Conservation (phyloP, 257 asterid species). For the Sherardia arvensis region DNA sequence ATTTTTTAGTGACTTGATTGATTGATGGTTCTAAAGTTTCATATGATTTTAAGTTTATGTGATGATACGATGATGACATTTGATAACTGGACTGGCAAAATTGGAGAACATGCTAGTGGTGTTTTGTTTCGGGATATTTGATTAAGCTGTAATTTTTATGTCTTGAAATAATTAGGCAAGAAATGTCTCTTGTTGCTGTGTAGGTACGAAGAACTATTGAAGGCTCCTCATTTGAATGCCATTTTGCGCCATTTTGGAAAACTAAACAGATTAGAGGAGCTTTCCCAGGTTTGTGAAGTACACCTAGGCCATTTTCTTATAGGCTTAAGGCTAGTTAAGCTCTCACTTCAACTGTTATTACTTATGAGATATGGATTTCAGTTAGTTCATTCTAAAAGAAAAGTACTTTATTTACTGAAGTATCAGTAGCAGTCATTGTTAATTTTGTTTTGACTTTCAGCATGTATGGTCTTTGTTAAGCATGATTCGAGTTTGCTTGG, state of each 20-base stretch:
- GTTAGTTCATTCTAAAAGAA: background rate
- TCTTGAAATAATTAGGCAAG: background rate
- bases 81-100: background rate
- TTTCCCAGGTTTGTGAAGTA: slow-evolving; percentile 70
- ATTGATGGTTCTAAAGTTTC: background rate
- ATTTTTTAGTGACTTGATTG: background rate
- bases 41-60: background rate
- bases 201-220: slow-evolving; percentile 66
- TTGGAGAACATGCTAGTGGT: too few relatives aligned
- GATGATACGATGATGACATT: too few relatives aligned
- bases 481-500: background rate
- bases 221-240: slow-evolving; percentile 65
- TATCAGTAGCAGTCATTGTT: background rate
- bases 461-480: background rate
- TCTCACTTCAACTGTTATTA: background rate
- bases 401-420: background rate
- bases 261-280: slow-evolving; percentile 59
- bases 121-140: background rate
- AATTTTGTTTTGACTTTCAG: background rate
- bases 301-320: too few relatives aligned
- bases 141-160: background rate
- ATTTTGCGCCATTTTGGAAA: slow-evolving; percentile 78
- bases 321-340: background rate
- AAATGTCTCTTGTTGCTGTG: slow-evolving; percentile 13
- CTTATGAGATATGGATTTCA: background rate